phyloP scores from a whole-genome alignment of 2,329 filamentous ascomycete species.

The Curvularia spicifera region DNA sequence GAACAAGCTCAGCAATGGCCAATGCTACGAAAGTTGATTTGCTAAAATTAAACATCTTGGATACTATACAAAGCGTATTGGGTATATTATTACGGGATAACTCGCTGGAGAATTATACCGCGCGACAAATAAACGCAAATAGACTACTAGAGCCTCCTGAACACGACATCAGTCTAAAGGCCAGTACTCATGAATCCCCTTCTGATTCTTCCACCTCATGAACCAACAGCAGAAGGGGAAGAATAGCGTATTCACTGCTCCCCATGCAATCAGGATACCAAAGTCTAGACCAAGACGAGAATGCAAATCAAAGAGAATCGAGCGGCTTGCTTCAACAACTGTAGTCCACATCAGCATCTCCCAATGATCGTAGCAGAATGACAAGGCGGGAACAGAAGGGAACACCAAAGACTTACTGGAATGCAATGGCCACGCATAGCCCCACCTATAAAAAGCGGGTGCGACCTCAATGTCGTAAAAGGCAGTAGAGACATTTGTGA shows the following conservation, averaged over 20 bases:
- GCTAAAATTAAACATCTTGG: neutral
- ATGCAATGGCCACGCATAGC: constrained; percentile 69
- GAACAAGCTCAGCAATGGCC: too few species aligned
- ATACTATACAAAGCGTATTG: too few species aligned
- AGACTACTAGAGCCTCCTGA: neutral
- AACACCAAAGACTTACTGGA: constrained; percentile 51
- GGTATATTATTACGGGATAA: neutral
- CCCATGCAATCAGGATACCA: constrained; percentile 66
- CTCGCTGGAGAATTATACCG: neutral
- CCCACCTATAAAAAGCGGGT: constrained; percentile 66
- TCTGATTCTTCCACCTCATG: constrained; percentile 35
- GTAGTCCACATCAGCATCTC: constrained; percentile 6
- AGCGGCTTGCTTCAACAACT: constrained; percentile 65
- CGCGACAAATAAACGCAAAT: neutral
- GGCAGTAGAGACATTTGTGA: constrained; percentile 66
- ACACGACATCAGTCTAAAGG: constrained; percentile 17
- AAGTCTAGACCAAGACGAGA: constrained; percentile 66
- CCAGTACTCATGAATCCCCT: constrained; percentile 26
- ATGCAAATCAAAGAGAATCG: constrained; percentile 67
- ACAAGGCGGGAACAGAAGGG: neutral
- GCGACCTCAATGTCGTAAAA: constrained; percentile 67
- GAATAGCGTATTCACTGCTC: constrained; percentile 58
- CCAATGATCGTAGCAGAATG: too few species aligned
- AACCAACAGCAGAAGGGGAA: constrained; percentile 60
- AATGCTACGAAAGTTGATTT: neutral